Conservation (phyloP, 1,139 yeast species). For the Lodderomyces margitis region DNA sequence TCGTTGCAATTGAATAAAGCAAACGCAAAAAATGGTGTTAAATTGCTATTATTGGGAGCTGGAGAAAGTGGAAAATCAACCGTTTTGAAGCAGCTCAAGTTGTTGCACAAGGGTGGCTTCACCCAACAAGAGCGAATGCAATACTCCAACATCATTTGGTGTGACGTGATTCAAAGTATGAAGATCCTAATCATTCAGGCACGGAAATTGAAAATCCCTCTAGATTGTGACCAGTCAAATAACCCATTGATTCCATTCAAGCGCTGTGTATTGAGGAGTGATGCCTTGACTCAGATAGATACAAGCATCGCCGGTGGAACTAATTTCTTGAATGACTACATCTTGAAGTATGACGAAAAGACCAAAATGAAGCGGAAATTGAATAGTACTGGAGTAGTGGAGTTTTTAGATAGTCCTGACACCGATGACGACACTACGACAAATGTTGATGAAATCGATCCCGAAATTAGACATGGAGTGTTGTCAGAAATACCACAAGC, state of each 20-base stretch:
- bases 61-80: conserved; percentile 98
- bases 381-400: conserved; percentile 53
- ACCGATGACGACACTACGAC: conserved; percentile 10
- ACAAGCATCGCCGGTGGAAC: conserved; percentile 70
- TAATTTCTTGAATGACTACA: conserved; percentile 61
- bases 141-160: conserved; percentile 91
- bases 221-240: conserved; percentile 58
- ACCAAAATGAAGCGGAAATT: conserved; percentile 48
- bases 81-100: conserved; percentile 86
- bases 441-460: conserved; percentile 16
- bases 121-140: conserved; percentile 74
- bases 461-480: conserved; percentile 17
- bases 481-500: conserved; percentile 9
- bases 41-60: conserved; percentile 78
- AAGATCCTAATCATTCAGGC: conserved; percentile 75
- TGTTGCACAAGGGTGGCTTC: conserved; percentile 86
- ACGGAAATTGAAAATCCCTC: conserved; percentile 53
- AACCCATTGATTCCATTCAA: conserved; percentile 47
- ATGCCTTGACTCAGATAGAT: conserved; percentile 61
- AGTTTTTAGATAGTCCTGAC: conserved; percentile 31
- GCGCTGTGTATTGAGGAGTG: conserved; percentile 51
- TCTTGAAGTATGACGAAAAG: conserved; percentile 58
- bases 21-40: conserved; percentile 49
- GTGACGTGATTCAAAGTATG: conserved; percentile 88
- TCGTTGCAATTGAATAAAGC: conserved; percentile 54